phyloP scores from a whole-genome alignment of 2,329 filamentous ascomycete species.

The Fusarium domesticum region DNA sequence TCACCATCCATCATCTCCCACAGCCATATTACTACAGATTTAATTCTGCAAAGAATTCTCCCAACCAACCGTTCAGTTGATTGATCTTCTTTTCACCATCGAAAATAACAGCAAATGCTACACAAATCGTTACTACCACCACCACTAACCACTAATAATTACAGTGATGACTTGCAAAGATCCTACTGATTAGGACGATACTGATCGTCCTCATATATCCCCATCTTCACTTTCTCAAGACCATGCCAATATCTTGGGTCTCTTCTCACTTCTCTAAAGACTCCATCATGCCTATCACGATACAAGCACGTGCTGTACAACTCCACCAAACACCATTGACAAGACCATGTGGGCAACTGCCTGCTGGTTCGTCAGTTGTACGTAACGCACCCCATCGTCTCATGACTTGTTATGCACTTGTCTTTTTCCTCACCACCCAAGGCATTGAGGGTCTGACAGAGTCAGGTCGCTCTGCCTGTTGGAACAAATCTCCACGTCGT shows the following conservation, averaged over 20 bases:
- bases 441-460: not conserved
- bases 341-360: slow-evolving; percentile 4
- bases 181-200: not conserved
- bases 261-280: not conserved
- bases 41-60: not conserved
- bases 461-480: not conserved
- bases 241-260: not conserved
- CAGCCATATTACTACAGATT: not conserved
- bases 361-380: slow-evolving; percentile 8
- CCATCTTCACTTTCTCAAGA: not conserved
- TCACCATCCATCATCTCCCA: not conserved
- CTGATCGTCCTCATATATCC: not conserved
- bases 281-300: not conserved
- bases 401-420: slow-evolving; percentile 7
- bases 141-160: too few relatives aligned
- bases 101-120: not conserved
- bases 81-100: not conserved
- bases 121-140: not conserved
- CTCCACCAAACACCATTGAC: slow-evolving; percentile 3
- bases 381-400: slow-evolving; percentile 17
- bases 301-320: slow-evolving; percentile 12
- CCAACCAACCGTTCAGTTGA: not conserved
- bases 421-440: not conserved
- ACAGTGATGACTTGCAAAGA: not conserved
- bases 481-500: not conserved